Evolutionary conservation across 257 asterid species (phyloP).

Genomic region (Solanum habrochaites): DNA sequence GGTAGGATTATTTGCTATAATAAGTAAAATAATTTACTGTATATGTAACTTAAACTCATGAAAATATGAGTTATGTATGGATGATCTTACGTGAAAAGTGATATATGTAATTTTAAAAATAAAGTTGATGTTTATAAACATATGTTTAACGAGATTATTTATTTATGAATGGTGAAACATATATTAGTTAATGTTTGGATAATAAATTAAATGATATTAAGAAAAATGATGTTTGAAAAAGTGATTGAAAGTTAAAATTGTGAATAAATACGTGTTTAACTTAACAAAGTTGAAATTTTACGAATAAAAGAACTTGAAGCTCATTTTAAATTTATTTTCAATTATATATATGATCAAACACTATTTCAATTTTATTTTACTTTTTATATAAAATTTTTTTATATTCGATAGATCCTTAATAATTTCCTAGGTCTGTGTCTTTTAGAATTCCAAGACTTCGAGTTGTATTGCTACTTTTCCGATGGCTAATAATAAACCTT

Average conservation of each 20-base stretch:
- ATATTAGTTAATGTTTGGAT: background rate
- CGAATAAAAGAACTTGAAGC: background rate
- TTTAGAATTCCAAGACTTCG: background rate
- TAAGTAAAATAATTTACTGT: background rate
- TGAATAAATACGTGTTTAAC: background rate
- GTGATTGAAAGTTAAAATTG: background rate
- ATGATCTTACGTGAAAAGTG: background rate
- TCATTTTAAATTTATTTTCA: background rate
- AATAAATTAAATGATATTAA: background rate
- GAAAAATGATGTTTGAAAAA: background rate
- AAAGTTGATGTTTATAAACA: background rate
- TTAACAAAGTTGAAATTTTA: background rate
- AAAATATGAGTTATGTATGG: background rate
- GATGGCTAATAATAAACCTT: background rate
- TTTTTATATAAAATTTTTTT: no score
- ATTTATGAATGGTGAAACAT: background rate
- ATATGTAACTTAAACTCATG: background rate
- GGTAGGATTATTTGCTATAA: background rate
- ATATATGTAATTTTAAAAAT: background rate
- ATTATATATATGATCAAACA: background rate
- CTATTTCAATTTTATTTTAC: background rate
- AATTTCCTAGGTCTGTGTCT: background rate
- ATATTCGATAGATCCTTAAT: background rate
- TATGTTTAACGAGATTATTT: background rate
- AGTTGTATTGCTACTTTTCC: background rate